phyloP scores from a whole-genome alignment of 2,329 filamentous ascomycete species.

The Fusarium poae region DNA sequence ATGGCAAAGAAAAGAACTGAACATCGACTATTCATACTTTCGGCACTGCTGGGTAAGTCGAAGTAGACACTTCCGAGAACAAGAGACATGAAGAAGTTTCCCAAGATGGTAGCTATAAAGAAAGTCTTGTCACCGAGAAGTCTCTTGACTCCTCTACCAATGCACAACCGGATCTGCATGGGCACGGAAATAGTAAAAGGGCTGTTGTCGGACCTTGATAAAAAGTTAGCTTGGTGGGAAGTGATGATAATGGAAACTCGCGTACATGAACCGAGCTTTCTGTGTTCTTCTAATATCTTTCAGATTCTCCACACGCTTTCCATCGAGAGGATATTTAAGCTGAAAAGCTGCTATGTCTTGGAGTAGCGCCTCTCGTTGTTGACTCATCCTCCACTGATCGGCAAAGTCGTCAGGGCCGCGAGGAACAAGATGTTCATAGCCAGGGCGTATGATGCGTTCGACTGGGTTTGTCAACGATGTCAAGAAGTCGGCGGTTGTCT shows the following conservation, averaged over 20 bases:
- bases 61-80: slow-evolving; percentile 40
- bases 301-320: slow-evolving; percentile 31
- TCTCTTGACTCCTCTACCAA: slow-evolving; percentile 47
- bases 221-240: too few relatives aligned
- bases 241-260: too few relatives aligned
- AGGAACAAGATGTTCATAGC: slow-evolving; percentile 46
- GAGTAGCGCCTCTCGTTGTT: slow-evolving; percentile 40
- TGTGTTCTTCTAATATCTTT: slow-evolving; percentile 23
- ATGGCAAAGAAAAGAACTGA: slow-evolving; percentile 36
- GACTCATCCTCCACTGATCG: slow-evolving; percentile 49
- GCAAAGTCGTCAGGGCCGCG: slow-evolving; percentile 55
- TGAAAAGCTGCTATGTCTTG: slow-evolving; percentile 51
- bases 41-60: slow-evolving; percentile 2
- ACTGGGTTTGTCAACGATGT: slow-evolving; percentile 61
- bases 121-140: slow-evolving; percentile 40
- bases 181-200: slow-evolving; percentile 62
- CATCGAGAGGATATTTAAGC: slow-evolving; percentile 38
- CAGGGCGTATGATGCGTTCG: slow-evolving; percentile 52
- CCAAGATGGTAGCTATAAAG: slow-evolving; percentile 24
- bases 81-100: slow-evolving; percentile 32
- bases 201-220: slow-evolving; percentile 29
- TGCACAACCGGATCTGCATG: slow-evolving; percentile 60
- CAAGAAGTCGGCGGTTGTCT: slow-evolving; percentile 79
- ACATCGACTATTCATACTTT: slow-evolving; percentile 19
- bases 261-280: slow-evolving; percentile 29